Base-by-base conservation (phyloP, 108 stramenopile species). In the Cyclotella kingstonii region DNA sequence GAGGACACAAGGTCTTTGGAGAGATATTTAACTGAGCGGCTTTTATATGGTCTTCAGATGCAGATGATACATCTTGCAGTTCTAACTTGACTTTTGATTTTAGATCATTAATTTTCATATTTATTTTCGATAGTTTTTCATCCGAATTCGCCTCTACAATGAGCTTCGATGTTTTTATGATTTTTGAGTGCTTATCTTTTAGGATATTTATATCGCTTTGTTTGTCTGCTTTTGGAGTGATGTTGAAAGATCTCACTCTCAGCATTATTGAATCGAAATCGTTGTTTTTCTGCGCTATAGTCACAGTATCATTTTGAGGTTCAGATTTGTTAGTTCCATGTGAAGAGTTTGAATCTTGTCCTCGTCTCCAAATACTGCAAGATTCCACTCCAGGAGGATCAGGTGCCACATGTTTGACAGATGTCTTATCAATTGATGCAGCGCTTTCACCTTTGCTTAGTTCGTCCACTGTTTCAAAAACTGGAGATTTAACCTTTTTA, bases 391-490 rank as follows among this genome's bases (percentile, higher is more conserved):
- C 28, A 27, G 51, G 41, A 53, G 63, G 51, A 28, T 40, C 39
- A 12, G 54, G 46, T n/a, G 56, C 56, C 1, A 22, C 34, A 54
- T 21, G 19, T 54, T 22, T 41, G 40, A 5, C 47, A 34, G 4
- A 22, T 22, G 0, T 27, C 29, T 68, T 57, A 10, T 51, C 43
- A 25, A 33, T 44, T 11, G 51, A 43, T 25, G 48, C 18, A 15
- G 11, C 18, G 46, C 27, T 58, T 4, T 45, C 67, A 29, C 30
- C 38, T 38, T 58, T 47, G 36, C 44, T 68, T 28, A 50, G 54
- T 35, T 71, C 70, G 18, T 71, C 47, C 18, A 60, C 63, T 17
- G 63, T 59, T 40, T 65, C 63, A 49, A 22, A 52, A 23, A 35
- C 8, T 23, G 42, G 39, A 26, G 33, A 29, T 1, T 18, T 21